phyloP scores from a whole-genome alignment of 805 yeast species.

The Saturnispora mendoncae region DNA sequence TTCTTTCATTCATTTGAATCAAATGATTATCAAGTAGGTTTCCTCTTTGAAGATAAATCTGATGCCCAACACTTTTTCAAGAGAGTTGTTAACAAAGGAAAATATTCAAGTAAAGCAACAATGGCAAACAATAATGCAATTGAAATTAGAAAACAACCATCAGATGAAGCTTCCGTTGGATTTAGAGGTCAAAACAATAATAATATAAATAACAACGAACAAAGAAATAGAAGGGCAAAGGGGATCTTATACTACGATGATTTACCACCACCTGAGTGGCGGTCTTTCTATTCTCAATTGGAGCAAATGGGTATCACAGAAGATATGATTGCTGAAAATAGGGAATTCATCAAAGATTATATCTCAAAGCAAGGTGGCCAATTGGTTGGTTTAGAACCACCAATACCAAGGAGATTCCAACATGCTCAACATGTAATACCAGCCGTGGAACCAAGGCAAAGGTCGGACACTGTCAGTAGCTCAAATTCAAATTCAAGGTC shows the following conservation, averaged over 20 bases:
- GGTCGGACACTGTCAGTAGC: constrained; percentile 11
- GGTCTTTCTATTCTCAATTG: constrained; percentile 60
- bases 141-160: constrained; percentile 53
- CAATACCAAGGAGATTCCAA: constrained; percentile 59
- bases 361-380: constrained; percentile 70
- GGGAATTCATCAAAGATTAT: constrained; percentile 73
- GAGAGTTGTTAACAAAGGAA: constrained; percentile 63
- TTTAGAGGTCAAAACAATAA: constrained; percentile 50
- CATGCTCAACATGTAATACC: constrained; percentile 14
- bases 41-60: constrained; percentile 76
- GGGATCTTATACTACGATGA: constrained; percentile 67
- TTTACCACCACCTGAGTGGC: constrained; percentile 79
- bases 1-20: constrained; percentile 92
- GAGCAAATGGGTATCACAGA: constrained; percentile 75
- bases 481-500: constrained; percentile 11
- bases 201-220: constrained; percentile 31
- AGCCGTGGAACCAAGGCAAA: constrained; percentile 9
- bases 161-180: constrained; percentile 37
- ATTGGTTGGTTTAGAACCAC: constrained; percentile 76
- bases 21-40: constrained; percentile 81
- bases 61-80: constrained; percentile 86
- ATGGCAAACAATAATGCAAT: constrained; percentile 80
- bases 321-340: constrained; percentile 81
- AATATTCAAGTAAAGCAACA: constrained; percentile 83
- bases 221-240: constrained; percentile 46